Percentiles rank a stretch among this genome's conserved stretches.
phyloP scores from a whole-genome alignment of 352 stramenopile species.

The Thraustochytrium sp. region DNA sequence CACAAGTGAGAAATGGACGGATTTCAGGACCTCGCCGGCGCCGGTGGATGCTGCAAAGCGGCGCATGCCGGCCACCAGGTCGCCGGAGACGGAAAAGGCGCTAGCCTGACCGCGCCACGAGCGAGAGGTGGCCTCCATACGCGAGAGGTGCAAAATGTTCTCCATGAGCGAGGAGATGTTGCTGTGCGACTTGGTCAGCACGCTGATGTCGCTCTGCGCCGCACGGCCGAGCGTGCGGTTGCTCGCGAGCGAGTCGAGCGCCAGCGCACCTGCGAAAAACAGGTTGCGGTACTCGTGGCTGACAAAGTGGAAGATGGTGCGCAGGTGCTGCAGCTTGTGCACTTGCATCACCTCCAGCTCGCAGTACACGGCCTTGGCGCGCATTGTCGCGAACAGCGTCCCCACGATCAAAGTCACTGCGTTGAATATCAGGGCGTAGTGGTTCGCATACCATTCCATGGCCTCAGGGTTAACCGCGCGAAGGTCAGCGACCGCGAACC shows the following conservation, averaged over 20 bases:
- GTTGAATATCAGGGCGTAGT: too few relatives aligned
- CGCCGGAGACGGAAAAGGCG: neutral
- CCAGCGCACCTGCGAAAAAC: neutral
- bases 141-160: conserved; percentile 9
- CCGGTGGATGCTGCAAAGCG: neutral
- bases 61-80: neutral
- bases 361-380: neutral
- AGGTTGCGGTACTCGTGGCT: conserved; percentile 11
- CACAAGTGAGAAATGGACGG: neutral
- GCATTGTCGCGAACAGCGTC: neutral
- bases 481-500: neutral
- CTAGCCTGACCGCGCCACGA: neutral
- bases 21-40: neutral
- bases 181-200: neutral
- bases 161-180: conserved; percentile 19
- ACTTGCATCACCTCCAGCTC: neutral
- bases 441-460: too few relatives aligned
- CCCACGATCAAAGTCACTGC: neutral
- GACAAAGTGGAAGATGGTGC: conserved; percentile 7
- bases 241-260: conserved; percentile 5
- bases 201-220: neutral
- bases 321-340: neutral
- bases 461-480: neutral
- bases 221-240: neutral
- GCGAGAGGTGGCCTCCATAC: neutral